Conservation (phyloP, 306 rosid genomes). For the Carpinus viminea region DNA sequence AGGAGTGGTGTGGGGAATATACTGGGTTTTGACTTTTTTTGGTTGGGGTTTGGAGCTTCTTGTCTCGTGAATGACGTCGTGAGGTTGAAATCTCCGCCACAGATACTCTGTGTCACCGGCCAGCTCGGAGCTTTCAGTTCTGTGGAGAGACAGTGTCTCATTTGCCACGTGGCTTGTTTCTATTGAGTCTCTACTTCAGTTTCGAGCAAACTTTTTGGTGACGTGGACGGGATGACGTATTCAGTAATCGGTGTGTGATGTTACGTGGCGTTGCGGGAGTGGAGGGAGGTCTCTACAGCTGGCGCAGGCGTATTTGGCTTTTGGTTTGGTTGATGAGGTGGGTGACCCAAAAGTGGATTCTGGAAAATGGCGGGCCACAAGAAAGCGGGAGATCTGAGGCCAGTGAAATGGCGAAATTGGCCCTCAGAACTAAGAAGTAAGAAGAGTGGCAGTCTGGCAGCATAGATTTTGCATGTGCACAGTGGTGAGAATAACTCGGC, state of each 20-base stretch:
- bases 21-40: slow-evolving; percentile 34
- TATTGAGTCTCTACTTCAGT: neutral
- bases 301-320: neutral
- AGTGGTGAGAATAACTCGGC: neutral
- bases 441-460: neutral
- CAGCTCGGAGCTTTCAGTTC: slow-evolving; percentile 4
- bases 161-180: neutral
- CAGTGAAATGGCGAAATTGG: slow-evolving; percentile 22
- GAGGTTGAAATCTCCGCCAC: slow-evolving; percentile 29
- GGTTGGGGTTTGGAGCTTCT: slow-evolving; percentile 35
- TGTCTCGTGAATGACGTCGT: slow-evolving; percentile 42
- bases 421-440: neutral
- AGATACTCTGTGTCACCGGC: neutral
- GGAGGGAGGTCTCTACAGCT: neutral
- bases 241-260: neutral
- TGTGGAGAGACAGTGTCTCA: too few species aligned
- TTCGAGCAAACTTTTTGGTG: neutral
- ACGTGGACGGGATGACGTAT: slow-evolving; percentile 1
- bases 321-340: neutral
- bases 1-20: slow-evolving; percentile 24
- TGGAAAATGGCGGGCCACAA: neutral
- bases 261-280: neutral
- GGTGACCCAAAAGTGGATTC: neutral
- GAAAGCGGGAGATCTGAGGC: neutral
- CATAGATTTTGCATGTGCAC: slow-evolving; percentile 28